Conservation (phyloP, 192 early-diverging fungal species). For the Funneliformis geosporum region DNA sequence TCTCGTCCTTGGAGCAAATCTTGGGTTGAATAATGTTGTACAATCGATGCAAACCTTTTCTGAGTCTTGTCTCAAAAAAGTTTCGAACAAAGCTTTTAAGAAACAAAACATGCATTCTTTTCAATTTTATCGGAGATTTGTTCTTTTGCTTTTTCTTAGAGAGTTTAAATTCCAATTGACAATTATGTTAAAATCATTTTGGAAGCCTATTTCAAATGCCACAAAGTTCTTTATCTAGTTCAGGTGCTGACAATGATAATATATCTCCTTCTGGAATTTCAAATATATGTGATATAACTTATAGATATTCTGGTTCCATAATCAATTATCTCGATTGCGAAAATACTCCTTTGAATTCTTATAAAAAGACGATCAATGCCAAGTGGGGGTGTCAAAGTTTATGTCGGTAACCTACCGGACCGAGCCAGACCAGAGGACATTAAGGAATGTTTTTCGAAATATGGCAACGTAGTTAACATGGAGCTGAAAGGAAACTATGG, state of each 20-base stretch:
- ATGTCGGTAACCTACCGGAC: conserved; percentile 33
- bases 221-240: neutral
- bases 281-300: neutral
- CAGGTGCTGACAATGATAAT: neutral
- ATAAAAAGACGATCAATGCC: conserved; percentile 24
- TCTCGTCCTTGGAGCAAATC: neutral
- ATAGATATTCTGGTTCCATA: conserved; percentile 16
- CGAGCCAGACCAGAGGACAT: conserved; percentile 35
- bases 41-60: too few species aligned
- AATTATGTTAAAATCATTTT: neutral
- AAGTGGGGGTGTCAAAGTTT: conserved; percentile 29
- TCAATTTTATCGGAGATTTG: too few species aligned
- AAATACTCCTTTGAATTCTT: neutral
- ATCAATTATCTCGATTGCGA: conserved; percentile 9
- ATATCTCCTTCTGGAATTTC: neutral
- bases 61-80: neutral
- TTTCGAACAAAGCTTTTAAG: neutral
- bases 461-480: conserved; percentile 34
- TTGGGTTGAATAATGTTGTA: too few species aligned
- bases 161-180: too few species aligned
- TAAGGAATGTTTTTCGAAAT: conserved; percentile 33
- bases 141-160: too few species aligned
- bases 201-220: neutral
- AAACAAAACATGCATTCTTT: too few species aligned
- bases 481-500: conserved; percentile 33